phyloP scores from a whole-genome alignment of 495 filamentous ascomycete genomes.

The Daldinia caldariorum region DNA sequence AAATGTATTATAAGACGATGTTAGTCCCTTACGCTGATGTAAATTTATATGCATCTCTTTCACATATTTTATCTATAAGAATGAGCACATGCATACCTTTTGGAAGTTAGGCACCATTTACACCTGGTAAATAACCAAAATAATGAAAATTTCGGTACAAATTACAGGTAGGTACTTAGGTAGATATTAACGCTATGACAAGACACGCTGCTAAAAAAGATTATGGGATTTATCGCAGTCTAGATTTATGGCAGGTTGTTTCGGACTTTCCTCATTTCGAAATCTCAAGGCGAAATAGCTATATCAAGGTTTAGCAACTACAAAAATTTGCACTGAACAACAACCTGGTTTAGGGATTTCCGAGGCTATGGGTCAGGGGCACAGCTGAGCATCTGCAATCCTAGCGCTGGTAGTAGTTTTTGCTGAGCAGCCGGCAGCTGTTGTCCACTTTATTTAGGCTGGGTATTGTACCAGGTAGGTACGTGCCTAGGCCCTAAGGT shows the following conservation, averaged over 20 bases:
- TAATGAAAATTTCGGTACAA: not conserved
- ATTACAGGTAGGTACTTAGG: too few species aligned
- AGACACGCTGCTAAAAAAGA: not conserved
- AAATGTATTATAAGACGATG: not conserved
- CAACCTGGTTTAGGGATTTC: constrained; percentile 31
- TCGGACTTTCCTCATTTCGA: not conserved
- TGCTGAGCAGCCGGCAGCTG: constrained; percentile 8
- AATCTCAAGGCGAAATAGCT: not conserved
- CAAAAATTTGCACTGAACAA: constrained; percentile 3
- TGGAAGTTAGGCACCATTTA: not conserved
- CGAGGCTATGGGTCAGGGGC: constrained; percentile 42
- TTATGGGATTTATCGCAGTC: not conserved
- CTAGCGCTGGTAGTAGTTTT: not conserved
- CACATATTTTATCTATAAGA: too few species aligned
- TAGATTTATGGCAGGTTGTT: not conserved
- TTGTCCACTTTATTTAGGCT: constrained; percentile 2
- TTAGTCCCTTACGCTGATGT: not conserved
- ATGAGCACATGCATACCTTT: constrained; percentile 1
- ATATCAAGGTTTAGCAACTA: not conserved
- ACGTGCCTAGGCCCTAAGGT: constrained; percentile 1
- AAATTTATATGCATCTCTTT: not conserved
- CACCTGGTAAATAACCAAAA: not conserved
- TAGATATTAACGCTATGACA: not conserved
- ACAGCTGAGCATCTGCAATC: constrained; percentile 22
- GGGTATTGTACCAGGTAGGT: not conserved